A percentile compares a stretch with the other conserved stretches of the same genome.
These are phyloP conservation scores for Leccinum solheimii DNA, from an alignment of 1,284 basidiomycete species.

Conservation along the genomic window DNA sequence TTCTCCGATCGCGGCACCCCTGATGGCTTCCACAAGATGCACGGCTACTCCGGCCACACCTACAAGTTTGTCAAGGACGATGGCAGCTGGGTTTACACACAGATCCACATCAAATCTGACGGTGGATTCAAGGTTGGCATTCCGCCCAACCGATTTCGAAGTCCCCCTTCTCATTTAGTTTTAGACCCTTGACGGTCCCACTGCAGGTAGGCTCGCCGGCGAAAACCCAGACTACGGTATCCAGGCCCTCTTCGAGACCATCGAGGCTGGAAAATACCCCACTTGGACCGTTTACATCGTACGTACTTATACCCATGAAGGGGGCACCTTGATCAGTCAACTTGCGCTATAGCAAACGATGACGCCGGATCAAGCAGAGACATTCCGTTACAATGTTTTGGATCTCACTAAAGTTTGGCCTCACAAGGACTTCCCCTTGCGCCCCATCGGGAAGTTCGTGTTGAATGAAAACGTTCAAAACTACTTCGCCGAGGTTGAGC, in stretches of 20 bases:
- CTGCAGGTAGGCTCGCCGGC: slow-evolving; percentile 58
- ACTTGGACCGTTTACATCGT: slow-evolving; percentile 79
- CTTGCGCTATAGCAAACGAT: slow-evolving; percentile 70
- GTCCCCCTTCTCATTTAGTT: slow-evolving; percentile 4
- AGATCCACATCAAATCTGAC: slow-evolving; percentile 78
- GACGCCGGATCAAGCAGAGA: slow-evolving; percentile 88
- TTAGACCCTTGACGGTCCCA: slow-evolving; percentile 63
- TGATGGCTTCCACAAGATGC: slow-evolving; percentile 77
- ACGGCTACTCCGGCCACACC: slow-evolving; percentile 94
- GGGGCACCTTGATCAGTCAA: slow-evolving; percentile 6
- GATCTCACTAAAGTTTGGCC: slow-evolving; percentile 93
- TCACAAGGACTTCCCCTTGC: slow-evolving; percentile 82
- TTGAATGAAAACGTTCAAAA: slow-evolving; percentile 86
- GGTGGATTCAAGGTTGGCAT: slow-evolving; percentile 69
- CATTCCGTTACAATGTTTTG: slow-evolving; percentile 84
- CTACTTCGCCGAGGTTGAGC: slow-evolving; percentile 87
- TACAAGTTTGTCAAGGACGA: slow-evolving; percentile 85
- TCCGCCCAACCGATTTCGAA: background rate
- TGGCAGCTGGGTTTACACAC: slow-evolving; percentile 80
- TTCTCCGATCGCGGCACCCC: slow-evolving; percentile 93
- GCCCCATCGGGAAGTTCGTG: slow-evolving; percentile 82
- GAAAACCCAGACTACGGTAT: slow-evolving; percentile 83
- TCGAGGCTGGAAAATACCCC: slow-evolving; percentile 77
- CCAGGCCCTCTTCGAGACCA: slow-evolving; percentile 75
- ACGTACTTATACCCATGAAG: slow-evolving; percentile 25